These are phyloP conservation scores for Pseudognaphalium luteoalbum DNA, from an alignment of 129 eudicot species.

Conservation along the genomic window DNA sequence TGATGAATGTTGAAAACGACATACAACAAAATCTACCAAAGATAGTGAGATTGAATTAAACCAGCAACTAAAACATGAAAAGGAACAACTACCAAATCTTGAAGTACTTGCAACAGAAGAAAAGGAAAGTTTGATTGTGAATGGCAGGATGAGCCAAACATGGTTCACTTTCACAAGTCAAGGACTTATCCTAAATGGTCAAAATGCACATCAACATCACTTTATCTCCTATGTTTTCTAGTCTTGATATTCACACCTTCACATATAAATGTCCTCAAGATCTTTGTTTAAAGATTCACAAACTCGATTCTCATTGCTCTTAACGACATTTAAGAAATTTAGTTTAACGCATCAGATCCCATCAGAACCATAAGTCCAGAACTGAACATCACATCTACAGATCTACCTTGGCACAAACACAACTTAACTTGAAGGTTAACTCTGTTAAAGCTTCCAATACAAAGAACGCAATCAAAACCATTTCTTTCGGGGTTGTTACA, in stretches of 20 bases:
- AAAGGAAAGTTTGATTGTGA: constrained; percentile 25
- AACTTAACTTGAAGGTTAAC: neutral
- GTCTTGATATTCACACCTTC: constrained; percentile 17
- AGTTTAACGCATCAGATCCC: neutral
- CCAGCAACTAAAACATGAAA: constrained; percentile 29
- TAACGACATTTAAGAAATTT: neutral
- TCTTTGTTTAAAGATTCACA: neutral
- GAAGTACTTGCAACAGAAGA: constrained; percentile 29
- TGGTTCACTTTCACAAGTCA: constrained; percentile 31
- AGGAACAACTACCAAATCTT: constrained; percentile 34
- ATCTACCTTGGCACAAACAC: neutral
- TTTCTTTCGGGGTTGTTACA: neutral
- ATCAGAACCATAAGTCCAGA: too few species aligned
- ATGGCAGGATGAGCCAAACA: constrained; percentile 26
- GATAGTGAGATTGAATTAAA: constrained; percentile 6
- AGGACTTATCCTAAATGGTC: constrained; percentile 34
- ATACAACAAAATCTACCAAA: constrained; percentile 8
- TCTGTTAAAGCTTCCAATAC: neutral
- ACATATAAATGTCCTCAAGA: neutral
- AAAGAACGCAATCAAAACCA: neutral
- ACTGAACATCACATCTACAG: neutral
- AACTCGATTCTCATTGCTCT: neutral
- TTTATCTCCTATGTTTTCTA: constrained; percentile 6
- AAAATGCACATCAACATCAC: constrained; percentile 22
- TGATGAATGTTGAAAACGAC: constrained; percentile 14